Evolutionary conservation across 2,329 filamentous ascomycete genomes (phyloP).

Genomic region (Trichocomaceae sp.): DNA sequence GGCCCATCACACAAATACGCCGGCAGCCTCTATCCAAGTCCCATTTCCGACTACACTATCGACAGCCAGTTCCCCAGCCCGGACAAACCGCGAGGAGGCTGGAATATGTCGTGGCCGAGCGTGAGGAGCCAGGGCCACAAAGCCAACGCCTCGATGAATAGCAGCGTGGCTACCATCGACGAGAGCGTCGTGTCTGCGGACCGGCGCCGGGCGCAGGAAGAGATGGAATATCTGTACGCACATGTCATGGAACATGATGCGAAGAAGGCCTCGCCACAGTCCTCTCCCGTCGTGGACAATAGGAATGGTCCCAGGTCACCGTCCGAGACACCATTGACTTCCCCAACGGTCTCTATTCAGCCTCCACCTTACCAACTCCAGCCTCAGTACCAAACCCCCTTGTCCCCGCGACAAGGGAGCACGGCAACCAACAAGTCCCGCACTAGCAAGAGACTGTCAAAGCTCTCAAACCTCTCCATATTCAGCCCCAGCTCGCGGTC

Average conservation of each 20-base stretch:
- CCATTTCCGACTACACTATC: slow-evolving; percentile 25
- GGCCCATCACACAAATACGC: slow-evolving; percentile 32
- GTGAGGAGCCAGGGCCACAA: slow-evolving; percentile 24
- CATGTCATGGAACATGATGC: slow-evolving; percentile 85
- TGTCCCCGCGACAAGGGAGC: slow-evolving; percentile 12
- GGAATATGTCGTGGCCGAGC: slow-evolving; percentile 35
- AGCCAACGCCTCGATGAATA: slow-evolving; percentile 36
- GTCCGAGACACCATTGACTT: slow-evolving; percentile 15
- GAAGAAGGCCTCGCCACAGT: slow-evolving; percentile 31
- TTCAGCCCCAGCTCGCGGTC: slow-evolving; percentile 36
- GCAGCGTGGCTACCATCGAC: slow-evolving; percentile 67
- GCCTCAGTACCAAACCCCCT: slow-evolving; percentile 3
- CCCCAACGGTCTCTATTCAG: slow-evolving; percentile 21
- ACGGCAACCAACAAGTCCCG: slow-evolving; percentile 20
- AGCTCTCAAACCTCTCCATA: slow-evolving; percentile 35
- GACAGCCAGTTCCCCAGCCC: slow-evolving; percentile 28
- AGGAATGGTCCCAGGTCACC: slow-evolving; percentile 21
- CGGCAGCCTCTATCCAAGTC: slow-evolving; percentile 29
- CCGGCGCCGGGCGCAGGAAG: slow-evolving; percentile 65
- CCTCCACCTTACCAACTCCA: slow-evolving; percentile 17
- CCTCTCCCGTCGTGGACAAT: slow-evolving; percentile 18
- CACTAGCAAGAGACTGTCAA: slow-evolving; percentile 32
- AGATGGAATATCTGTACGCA: slow-evolving; percentile 85
- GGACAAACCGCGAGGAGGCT: slow-evolving; percentile 29
- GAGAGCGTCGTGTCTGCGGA: slow-evolving; percentile 68